Evolutionary conservation across 306 rosid species (phyloP).

Genomic region (Begonia masoniana): DNA sequence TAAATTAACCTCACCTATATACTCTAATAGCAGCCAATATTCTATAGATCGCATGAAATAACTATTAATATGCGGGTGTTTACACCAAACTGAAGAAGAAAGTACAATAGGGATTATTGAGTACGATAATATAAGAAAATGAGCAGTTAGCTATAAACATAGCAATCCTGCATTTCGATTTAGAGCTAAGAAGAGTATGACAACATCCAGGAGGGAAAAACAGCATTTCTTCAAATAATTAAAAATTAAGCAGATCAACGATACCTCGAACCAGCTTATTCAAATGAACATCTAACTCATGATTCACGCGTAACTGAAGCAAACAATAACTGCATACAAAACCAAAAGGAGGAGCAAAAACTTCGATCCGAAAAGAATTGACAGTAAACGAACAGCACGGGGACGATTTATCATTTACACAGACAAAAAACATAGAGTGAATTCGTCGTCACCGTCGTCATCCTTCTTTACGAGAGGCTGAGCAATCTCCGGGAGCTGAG

Average conservation of each 20-base stretch:
- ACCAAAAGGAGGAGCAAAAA: background rate
- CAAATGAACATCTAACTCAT: too few species aligned
- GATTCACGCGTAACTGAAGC: too few species aligned
- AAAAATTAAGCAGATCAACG: too few species aligned
- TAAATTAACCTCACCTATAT: constrained; percentile 9
- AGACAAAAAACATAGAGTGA: background rate
- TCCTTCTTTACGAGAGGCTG: constrained; percentile 16
- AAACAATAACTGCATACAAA: constrained; percentile 1
- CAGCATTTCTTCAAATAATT: too few species aligned
- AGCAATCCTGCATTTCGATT: constrained; percentile 18
- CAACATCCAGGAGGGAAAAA: background rate
- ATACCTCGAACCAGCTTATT: too few species aligned
- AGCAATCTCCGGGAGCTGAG: constrained; percentile 6
- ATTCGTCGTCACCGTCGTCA: constrained; percentile 39
- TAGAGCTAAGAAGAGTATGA: background rate
- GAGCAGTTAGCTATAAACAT: background rate
- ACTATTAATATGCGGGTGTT: too few species aligned
- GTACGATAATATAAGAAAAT: background rate
- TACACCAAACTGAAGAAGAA: too few species aligned
- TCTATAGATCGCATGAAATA: too few species aligned
- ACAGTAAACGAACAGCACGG: constrained; percentile 1
- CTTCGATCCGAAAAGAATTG: too few species aligned
- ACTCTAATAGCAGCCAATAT: background rate
- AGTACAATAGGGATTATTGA: too few species aligned
- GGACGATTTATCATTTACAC: constrained; percentile 12